phyloP scores from a whole-genome alignment of 805 yeast species.

The Helenozyma baotianmanensis region DNA sequence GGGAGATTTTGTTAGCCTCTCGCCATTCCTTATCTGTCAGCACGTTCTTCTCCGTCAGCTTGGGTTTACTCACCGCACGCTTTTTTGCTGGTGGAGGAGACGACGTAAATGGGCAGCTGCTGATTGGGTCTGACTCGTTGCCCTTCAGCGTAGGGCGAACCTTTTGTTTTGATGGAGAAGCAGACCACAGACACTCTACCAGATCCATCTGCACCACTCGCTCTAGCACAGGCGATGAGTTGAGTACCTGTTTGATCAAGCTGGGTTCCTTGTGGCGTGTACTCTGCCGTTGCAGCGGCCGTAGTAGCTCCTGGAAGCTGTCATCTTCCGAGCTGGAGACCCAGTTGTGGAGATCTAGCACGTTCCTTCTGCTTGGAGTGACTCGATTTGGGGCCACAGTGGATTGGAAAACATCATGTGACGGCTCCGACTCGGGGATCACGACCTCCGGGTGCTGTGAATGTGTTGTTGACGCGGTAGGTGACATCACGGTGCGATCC shows the following conservation, averaged over 20 bases:
- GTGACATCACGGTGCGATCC: no score
- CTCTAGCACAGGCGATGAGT: slow-evolving; percentile 10
- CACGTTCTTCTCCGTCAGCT: slow-evolving; percentile 3
- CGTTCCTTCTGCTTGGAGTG: slow-evolving; percentile 3
- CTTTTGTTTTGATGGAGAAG: no score
- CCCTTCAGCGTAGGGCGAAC: background rate
- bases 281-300: no score
- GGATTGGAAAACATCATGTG: no score
- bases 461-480: no score
- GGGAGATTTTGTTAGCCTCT: slow-evolving; percentile 30
- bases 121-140: no score
- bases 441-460: no score
- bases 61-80: background rate
- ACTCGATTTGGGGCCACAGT: no score
- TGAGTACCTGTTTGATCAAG: slow-evolving; percentile 1
- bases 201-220: no score
- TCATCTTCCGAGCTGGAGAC: slow-evolving; percentile 18
- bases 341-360: slow-evolving; percentile 15
- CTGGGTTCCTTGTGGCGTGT: background rate
- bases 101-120: slow-evolving; percentile 7
- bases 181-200: no score
- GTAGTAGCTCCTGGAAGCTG: slow-evolving; percentile 1
- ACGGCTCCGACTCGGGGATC: no score
- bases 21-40: slow-evolving; percentile 24
- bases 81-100: slow-evolving; percentile 7